Conservation (phyloP, 768 basidiomycete species). For the Termitomyces sp. region DNA sequence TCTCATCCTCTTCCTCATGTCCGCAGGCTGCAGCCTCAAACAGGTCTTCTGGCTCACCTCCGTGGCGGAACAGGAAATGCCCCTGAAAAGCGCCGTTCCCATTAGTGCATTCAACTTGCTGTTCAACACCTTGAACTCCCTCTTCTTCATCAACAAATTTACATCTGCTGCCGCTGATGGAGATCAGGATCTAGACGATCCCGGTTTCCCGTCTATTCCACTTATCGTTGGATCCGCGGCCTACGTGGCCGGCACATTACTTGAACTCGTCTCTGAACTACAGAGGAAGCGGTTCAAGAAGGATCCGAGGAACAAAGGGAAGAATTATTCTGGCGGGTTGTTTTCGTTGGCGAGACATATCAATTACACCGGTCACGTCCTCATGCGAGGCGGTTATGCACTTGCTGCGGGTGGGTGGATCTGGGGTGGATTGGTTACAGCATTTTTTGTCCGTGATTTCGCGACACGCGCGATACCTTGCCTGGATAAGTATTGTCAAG, state of each 20-base stretch:
- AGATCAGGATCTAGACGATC: conserved; percentile 7
- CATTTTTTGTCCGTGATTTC: conserved; percentile 3
- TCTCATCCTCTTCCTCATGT: conserved; percentile 8
- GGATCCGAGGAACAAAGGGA: conserved; percentile 17
- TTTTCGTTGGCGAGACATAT: conserved; percentile 20
- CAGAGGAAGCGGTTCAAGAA: conserved; percentile 19
- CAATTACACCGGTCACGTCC: conserved; percentile 18
- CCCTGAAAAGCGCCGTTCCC: conserved; percentile 1
- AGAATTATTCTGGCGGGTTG: conserved; percentile 15
- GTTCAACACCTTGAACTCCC: conserved; percentile 14
- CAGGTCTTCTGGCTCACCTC: conserved; percentile 8
- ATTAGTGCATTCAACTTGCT: conserved; percentile 12
- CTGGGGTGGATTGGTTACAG: conserved; percentile 1
- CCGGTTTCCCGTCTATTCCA: conserved; percentile 7
- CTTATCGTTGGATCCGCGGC: conserved; percentile 11
- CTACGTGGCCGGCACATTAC: conserved; percentile 10
- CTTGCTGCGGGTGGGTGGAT: conserved; percentile 10
- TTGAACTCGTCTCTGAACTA: conserved; percentile 16
- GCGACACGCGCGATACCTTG: conserved; percentile 3
- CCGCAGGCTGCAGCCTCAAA: conserved; percentile 4
- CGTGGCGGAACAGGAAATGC: conserved; percentile 6
- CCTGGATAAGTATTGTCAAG: conserved; percentile 8
- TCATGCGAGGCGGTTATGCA: conserved; percentile 19
- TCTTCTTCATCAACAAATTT: conserved; percentile 14
- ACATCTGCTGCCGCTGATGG: conserved; percentile 7